A percentile compares a stretch with the other conserved stretches of the same genome.
phyloP scores from a whole-genome alignment of 1,139 yeast genomes.

The Yamadazyma sp. region DNA sequence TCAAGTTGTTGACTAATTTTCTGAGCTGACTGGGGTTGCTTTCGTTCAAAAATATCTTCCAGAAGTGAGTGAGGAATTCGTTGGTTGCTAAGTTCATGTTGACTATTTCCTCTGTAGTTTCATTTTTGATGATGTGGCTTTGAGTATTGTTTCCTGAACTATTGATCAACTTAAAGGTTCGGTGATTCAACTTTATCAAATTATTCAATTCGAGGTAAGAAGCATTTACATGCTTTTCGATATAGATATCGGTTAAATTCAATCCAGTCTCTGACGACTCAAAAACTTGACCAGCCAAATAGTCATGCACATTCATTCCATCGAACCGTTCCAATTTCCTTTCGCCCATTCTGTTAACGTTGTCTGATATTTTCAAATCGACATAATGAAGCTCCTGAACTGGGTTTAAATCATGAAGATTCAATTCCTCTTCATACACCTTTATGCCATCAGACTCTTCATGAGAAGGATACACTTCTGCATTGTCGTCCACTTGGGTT shows the following conservation, averaged over 20 bases:
- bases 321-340: constrained; percentile 16
- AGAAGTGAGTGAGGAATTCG: constrained; percentile 47
- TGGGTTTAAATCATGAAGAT: constrained; percentile 32
- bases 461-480: constrained; percentile 4
- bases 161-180: constrained; percentile 21
- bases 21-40: constrained; percentile 41
- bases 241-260: constrained; percentile 44
- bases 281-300: constrained; percentile 24
- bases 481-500: constrained; percentile 26
- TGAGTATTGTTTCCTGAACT: neutral
- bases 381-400: constrained; percentile 55
- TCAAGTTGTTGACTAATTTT: constrained; percentile 36
- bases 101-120: constrained; percentile 33
- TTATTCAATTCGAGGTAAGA: constrained; percentile 50
- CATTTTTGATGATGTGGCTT: constrained; percentile 10
- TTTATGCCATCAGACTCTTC: constrained; percentile 5
- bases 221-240: constrained; percentile 38
- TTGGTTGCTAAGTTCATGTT: constrained; percentile 40
- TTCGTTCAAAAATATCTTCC: constrained; percentile 40
- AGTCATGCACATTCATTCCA: constrained; percentile 25
- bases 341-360: constrained; percentile 8
- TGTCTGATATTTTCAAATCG: constrained; percentile 50
- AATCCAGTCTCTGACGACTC: constrained; percentile 20
- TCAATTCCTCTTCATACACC: constrained; percentile 20
- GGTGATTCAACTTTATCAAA: constrained; percentile 57